Conservation (phyloP, 2,329 filamentous ascomycete species). For the Shiraia sp. region DNA sequence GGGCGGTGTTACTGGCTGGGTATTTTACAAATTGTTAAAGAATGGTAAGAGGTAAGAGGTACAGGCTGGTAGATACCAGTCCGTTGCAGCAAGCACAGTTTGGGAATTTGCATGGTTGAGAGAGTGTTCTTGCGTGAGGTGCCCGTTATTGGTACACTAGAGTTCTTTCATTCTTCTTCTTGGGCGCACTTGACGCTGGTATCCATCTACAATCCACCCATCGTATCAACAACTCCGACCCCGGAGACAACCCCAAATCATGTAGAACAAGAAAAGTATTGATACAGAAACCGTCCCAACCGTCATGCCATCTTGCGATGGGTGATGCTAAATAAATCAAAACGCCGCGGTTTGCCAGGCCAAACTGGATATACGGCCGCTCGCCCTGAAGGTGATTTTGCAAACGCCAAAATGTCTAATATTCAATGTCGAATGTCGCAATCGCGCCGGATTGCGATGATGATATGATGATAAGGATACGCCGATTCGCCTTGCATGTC, state of each 20-base stretch:
- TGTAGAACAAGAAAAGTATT: constrained; percentile 15
- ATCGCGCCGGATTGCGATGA: constrained; percentile 34
- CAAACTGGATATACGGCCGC: constrained; percentile 17
- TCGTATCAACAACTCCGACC: constrained; percentile 10
- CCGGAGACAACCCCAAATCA: constrained; percentile 10
- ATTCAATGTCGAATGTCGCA: constrained; percentile 19
- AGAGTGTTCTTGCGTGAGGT: neutral
- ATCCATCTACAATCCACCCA: constrained; percentile 5
- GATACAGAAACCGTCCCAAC: constrained; percentile 18
- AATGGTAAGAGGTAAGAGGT: no score
- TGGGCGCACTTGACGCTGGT: constrained; percentile 1
- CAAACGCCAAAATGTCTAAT: constrained; percentile 33
- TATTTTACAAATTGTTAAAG: no score
- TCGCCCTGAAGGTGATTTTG: constrained; percentile 19
- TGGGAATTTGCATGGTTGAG: neutral
- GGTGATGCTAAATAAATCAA: constrained; percentile 22
- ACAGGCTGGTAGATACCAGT: no score
- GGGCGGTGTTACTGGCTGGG: no score
- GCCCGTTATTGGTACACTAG: neutral
- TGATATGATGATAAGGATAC: constrained; percentile 23
- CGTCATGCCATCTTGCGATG: constrained; percentile 20
- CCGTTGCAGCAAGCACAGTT: no score
- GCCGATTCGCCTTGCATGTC: constrained; percentile 38
- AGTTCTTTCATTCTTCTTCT: constrained; percentile 2
- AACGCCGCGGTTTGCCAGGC: constrained; percentile 18